Base-by-base conservation (phyloP, 768 basidiomycete genomes). In the Hortiboletus flavorubellus region DNA sequence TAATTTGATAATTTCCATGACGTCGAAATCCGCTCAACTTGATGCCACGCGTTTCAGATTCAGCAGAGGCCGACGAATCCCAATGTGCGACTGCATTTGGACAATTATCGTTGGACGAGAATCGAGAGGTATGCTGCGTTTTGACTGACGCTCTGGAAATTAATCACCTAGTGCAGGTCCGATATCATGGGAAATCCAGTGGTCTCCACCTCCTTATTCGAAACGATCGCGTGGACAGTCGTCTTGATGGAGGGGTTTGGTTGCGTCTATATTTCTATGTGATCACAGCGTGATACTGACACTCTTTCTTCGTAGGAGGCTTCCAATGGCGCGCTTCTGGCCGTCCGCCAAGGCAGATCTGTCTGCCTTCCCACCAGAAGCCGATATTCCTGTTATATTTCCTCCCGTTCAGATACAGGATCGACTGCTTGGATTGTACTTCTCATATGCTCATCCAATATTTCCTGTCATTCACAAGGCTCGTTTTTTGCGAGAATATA, bases 381-480 rank as follows among this genome's bases (percentile, higher is more conserved):
- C 78, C 40, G 73, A 71, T 39, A 58, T 79, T 41, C 67, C 76
- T 38, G 74, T 81, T 34, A 72, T 71, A 14, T 69, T 94, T 39
- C 92, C 92, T 15, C 76, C 86, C 29, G 63, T 75, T 21, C 76
- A 78, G 16, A 72, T 82, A 34, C 91, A 91, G 68, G 82, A 88
- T 53, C 80, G 78, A 38, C 76, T 94, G 5, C 68, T 94, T 47
- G 79, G 82, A 33, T 73, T 92, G 8, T 95, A 91, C 69, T 93
- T 93, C 71, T 82, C 81, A 11, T 88, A 91, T 63, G 84, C 89
- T 31, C 92, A 95, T 61, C 91, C 93, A 7, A 77, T 85, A 49
- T 89, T 90, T 62, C 93, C 93, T 8, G 77, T 94, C 44, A 71
- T 93, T n/a, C 83, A 90, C 69, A 89, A 86, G 70, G 73, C 70